A percentile compares a stretch with the other conserved stretches of the same genome.
Evolutionary conservation across 2,329 filamentous ascomycete genomes (phyloP).

Genomic region (Gnomoniopsis smithogilvyi): DNA sequence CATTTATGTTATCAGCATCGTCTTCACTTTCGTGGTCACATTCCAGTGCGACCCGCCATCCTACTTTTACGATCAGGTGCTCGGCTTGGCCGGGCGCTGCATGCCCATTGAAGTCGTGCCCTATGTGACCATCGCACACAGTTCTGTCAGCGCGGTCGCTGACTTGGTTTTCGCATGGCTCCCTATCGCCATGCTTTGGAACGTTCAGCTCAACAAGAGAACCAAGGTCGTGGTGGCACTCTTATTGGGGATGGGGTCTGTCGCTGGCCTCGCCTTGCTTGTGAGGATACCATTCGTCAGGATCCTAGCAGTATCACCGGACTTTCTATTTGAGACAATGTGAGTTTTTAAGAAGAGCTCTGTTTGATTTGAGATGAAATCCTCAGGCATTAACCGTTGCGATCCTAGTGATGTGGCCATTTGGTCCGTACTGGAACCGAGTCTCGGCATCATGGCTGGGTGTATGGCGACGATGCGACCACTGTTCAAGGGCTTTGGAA

Average conservation of each 20-base stretch:
- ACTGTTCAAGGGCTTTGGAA: conserved; percentile 19
- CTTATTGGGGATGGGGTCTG: conserved; percentile 46
- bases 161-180: conserved; percentile 49
- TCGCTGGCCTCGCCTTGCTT: conserved; percentile 38
- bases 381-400: not conserved
- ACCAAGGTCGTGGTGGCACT: conserved; percentile 44
- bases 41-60: conserved; percentile 47
- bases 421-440: conserved; percentile 36
- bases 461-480: conserved; percentile 27
- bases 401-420: conserved; percentile 32
- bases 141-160: conserved; percentile 39
- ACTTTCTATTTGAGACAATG: conserved; percentile 31
- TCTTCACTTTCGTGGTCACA: conserved; percentile 43
- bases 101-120: conserved; percentile 37
- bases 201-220: conserved; percentile 43
- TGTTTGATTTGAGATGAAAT: not conserved
- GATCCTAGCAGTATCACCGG: conserved; percentile 23
- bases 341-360: conserved; percentile 19
- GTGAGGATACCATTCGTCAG: conserved; percentile 34
- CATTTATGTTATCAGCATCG: conserved; percentile 35
- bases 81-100: conserved; percentile 36
- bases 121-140: conserved; percentile 42
- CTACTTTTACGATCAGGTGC: conserved; percentile 45
- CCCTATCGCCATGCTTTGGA: conserved; percentile 49
- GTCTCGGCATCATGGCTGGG: conserved; percentile 35